Conservation (phyloP, 441 rosid genomes). For the Breynia disticha region DNA sequence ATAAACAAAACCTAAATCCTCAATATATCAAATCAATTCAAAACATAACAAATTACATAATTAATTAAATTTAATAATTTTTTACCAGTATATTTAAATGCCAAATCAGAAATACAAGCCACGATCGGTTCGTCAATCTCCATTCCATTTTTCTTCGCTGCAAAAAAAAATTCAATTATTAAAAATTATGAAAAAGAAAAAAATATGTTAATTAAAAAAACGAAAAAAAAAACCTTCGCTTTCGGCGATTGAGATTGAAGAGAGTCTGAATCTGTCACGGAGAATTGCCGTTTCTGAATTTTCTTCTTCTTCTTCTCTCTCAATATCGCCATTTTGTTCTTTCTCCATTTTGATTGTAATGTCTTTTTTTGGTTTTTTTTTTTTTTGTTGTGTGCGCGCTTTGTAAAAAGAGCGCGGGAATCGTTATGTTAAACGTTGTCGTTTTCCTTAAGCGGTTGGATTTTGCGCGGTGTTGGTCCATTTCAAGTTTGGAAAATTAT, state of each 20-base stretch:
- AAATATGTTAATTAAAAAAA: background rate
- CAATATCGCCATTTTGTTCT: constrained; percentile 32
- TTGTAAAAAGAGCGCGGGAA: constrained; percentile 30
- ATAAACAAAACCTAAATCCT: too few relatives aligned
- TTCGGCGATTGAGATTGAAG: constrained; percentile 65
- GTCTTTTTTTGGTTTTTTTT: background rate
- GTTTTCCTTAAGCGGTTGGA: background rate
- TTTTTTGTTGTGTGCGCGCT: background rate
- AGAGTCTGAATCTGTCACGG: constrained; percentile 65
- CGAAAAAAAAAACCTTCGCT: constrained; percentile 38
- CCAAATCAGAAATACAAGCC: constrained; percentile 55
- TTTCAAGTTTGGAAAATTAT: too few relatives aligned
- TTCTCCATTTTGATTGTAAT: constrained; percentile 31
- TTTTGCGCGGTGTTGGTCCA: too few relatives aligned
- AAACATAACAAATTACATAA: background rate
- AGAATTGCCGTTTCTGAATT: constrained; percentile 41
- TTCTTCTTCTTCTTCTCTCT: constrained; percentile 35
- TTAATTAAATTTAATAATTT: background rate
- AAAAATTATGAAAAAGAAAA: background rate
- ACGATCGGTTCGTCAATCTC: constrained; percentile 49
- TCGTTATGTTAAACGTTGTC: background rate
- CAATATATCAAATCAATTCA: too few relatives aligned
- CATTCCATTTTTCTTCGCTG: constrained; percentile 57
- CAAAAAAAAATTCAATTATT: constrained; percentile 8
- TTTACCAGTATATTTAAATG: constrained; percentile 62